Percentiles rank a stretch among this genome's conserved stretches.
These are phyloP conservation scores for Cutaneotrichosporon dermatis DNA, from an alignment of 1,284 basidiomycete species.

Conservation along the genomic window DNA sequence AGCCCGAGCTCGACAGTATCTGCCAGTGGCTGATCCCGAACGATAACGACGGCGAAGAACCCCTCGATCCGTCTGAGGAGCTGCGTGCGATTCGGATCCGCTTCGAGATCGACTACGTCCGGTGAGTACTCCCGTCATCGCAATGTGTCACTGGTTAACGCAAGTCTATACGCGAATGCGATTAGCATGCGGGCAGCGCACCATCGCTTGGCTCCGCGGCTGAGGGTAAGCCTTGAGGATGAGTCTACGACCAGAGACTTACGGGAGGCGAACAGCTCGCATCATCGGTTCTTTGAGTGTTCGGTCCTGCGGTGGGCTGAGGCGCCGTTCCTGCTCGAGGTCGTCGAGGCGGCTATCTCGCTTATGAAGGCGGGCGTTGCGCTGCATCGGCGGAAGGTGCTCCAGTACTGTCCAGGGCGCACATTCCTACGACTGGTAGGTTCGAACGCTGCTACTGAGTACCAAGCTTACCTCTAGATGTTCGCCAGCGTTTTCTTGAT, in stretches of 20 bases:
- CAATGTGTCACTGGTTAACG: no score
- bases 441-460: accelerated
- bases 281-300: not conserved
- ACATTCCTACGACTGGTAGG: conserved; percentile 9
- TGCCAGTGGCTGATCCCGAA: conserved; percentile 8
- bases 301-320: conserved; percentile 7
- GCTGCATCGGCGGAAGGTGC: not conserved
- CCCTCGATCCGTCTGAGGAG: conserved; percentile 1
- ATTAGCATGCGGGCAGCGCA: conserved; percentile 23
- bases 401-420: conserved; percentile 7
- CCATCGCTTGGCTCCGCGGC: not conserved
- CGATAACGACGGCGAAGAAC: no score
- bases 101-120: conserved; percentile 23
- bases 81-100: conserved; percentile 19
- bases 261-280: not conserved
- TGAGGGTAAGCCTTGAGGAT: not conserved
- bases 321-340: conserved; percentile 10
- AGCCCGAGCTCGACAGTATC: conserved; percentile 23
- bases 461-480: not conserved
- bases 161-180: conserved; percentile 22
- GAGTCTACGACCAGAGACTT: no score
- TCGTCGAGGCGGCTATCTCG: not conserved
- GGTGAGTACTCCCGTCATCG: not conserved
- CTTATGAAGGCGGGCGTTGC: conserved; percentile 5
- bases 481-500: conserved; percentile 13